Evolutionary conservation across 2,329 filamentous ascomycete genomes (phyloP).

Genomic region (Aspergillus felis): DNA sequence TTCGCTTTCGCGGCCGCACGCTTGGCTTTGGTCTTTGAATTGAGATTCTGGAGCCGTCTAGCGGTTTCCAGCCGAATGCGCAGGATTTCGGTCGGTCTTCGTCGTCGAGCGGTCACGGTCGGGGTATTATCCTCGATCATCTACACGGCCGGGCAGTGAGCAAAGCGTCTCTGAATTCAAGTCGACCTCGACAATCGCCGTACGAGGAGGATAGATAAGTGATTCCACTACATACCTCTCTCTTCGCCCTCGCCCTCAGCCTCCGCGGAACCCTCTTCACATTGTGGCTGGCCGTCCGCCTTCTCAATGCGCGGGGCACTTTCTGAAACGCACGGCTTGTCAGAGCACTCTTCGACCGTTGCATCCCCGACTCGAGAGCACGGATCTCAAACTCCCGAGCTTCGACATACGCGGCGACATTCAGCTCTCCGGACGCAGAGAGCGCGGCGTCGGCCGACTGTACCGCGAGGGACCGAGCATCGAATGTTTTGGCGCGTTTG

Average conservation of each 20-base stretch:
- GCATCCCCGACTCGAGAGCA: constrained; percentile 78
- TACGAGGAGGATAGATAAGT: neutral
- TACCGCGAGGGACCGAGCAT: constrained; percentile 42
- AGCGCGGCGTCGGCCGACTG: constrained; percentile 45
- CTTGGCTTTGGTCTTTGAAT: constrained; percentile 41
- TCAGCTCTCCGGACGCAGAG: constrained; percentile 69
- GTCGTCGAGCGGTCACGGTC: constrained; percentile 58
- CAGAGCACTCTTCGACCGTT: constrained; percentile 61
- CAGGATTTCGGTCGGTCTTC: constrained; percentile 44
- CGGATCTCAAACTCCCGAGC: constrained; percentile 86
- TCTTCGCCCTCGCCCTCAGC: constrained; percentile 64
- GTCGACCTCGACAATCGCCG: neutral
- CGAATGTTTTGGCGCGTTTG: constrained; percentile 42
- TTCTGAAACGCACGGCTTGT: constrained; percentile 81
- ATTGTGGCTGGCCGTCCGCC: constrained; percentile 93
- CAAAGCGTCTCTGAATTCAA: neutral
- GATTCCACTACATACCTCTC: constrained; percentile 47
- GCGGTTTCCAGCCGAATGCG: constrained; percentile 68
- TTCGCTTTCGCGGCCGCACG: constrained; percentile 43
- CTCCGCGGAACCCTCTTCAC: constrained; percentile 81
- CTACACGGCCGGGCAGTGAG: constrained; percentile 40
- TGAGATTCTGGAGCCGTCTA: constrained; percentile 63
- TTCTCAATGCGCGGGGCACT: constrained; percentile 76
- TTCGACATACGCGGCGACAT: constrained; percentile 78
- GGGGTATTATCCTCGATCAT: constrained; percentile 92